A percentile compares a stretch with the other conserved stretches of the same genome.
Conservation (phyloP, 1,139 yeast genomes). For the Pichia sp. region DNA sequence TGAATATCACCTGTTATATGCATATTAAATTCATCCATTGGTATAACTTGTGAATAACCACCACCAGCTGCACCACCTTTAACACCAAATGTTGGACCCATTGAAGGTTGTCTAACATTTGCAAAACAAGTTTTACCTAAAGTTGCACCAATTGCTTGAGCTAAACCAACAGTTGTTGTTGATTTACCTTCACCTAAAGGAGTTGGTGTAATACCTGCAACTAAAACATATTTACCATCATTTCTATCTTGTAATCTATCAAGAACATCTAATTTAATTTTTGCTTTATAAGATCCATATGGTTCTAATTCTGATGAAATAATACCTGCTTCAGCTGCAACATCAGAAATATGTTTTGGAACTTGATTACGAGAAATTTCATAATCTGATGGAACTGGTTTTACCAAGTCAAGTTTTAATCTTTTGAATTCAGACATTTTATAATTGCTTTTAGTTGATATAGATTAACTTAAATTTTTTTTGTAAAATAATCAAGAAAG, state of each 20-base stretch:
- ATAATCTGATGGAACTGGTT: constrained; percentile 90
- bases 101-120: constrained; percentile 94
- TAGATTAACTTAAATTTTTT: too few relatives aligned
- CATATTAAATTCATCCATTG: constrained; percentile 98
- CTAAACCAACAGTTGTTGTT: constrained; percentile 93
- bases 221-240: constrained; percentile 86
- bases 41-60: constrained; percentile 96
- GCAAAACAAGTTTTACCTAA: constrained; percentile 84
- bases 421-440: constrained; percentile 29
- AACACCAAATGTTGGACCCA: constrained; percentile 99
- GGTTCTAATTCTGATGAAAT: constrained; percentile 80
- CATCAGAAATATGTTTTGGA: constrained; percentile 76
- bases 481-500: background rate
- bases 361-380: constrained; percentile 86
- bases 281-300: constrained; percentile 89
- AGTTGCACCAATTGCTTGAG: constrained; percentile 94
- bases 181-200: constrained; percentile 98
- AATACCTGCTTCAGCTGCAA: constrained; percentile 83
- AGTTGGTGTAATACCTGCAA: constrained; percentile 97
- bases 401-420: constrained; percentile 55
- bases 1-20: constrained; percentile 98
- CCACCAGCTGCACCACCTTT: constrained; percentile 99
- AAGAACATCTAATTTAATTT: constrained; percentile 68
- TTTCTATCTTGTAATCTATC: constrained; percentile 61
- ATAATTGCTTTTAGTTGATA: too few relatives aligned